A percentile compares a stretch with the other conserved stretches of the same genome.
Conservation (phyloP, 1,284 basidiomycete species). For the Pseudomicrostroma phylloplanum region DNA sequence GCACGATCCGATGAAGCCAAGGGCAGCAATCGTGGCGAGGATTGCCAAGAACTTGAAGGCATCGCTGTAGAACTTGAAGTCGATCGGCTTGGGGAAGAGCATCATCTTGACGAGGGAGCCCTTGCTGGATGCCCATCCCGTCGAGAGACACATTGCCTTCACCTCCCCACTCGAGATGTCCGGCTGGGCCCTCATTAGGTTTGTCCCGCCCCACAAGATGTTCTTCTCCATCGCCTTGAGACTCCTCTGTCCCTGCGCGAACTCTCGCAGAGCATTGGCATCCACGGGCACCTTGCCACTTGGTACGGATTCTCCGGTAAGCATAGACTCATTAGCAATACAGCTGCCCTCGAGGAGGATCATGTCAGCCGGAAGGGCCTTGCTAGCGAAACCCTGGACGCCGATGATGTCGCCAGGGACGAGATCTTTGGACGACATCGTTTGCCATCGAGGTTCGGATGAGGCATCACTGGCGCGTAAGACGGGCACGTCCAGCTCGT, state of each 20-base stretch:
- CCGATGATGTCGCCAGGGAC: conserved; percentile 30
- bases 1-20: conserved; percentile 20
- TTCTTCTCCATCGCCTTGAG: conserved; percentile 19
- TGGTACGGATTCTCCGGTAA: conserved; percentile 30
- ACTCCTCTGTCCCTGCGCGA: conserved; percentile 8
- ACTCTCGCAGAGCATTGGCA: not conserved
- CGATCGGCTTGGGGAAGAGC: conserved; percentile 28
- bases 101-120: conserved; percentile 25
- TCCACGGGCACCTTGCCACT: conserved; percentile 20
- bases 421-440: conserved; percentile 9
- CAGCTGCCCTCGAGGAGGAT: conserved; percentile 23
- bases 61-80: conserved; percentile 23
- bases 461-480: conserved; percentile 14
- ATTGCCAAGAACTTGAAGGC: conserved; percentile 23
- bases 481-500: conserved; percentile 21
- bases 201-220: conserved; percentile 27
- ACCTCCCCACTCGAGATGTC: not conserved
- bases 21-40: conserved; percentile 18
- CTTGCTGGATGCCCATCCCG: conserved; percentile 28
- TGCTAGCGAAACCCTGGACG: conserved; percentile 11
- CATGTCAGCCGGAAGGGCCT: conserved; percentile 22
- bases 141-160: conserved; percentile 19
- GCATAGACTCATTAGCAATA: conserved; percentile 29
- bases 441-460: conserved; percentile 5
- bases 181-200: conserved; percentile 17